These are phyloP conservation scores for Purshia tridentata DNA, from an alignment of 306 rosid species.

Conservation along the genomic window DNA sequence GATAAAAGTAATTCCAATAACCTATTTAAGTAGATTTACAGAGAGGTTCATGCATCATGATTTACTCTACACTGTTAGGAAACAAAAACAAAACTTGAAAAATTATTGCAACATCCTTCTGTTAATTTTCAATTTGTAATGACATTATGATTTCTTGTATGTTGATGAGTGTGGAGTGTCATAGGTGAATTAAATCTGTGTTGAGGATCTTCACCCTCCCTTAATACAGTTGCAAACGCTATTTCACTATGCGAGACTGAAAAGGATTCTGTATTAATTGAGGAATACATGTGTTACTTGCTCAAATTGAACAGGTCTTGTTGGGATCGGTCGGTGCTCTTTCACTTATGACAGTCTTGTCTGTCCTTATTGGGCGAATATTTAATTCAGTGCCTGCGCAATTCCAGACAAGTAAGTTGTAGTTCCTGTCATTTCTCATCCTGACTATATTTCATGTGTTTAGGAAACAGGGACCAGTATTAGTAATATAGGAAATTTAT, in stretches of 20 bases:
- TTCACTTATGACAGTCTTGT: conserved; percentile 79
- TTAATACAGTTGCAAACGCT: neutral
- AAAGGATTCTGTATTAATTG: neutral
- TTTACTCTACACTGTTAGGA: neutral
- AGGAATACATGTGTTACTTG: conserved; percentile 10
- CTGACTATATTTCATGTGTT: conserved; percentile 15
- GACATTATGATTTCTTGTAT: neutral
- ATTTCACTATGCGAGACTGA: neutral
- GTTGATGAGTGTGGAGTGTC: neutral
- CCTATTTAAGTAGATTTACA: neutral
- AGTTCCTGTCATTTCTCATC: conserved; percentile 24
- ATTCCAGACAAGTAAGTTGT: conserved; percentile 90
- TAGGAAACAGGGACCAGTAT: neutral
- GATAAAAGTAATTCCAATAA: neutral
- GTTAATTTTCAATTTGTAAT: neutral
- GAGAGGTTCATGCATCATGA: neutral
- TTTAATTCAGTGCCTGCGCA: conserved; percentile 97
- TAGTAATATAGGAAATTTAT: neutral
- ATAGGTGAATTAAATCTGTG: neutral
- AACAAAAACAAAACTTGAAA: neutral
- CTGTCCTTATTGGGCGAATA: conserved; percentile 82
- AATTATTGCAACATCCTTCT: neutral
- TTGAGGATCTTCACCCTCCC: neutral
- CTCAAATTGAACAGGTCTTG: conserved; percentile 63
- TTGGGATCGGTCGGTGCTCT: conserved; percentile 92